Evolutionary conservation across 1,139 yeast species (phyloP), one percentile per base, ranked within the genome.

Genomic region (Petasospora rhodanensis): DNA sequence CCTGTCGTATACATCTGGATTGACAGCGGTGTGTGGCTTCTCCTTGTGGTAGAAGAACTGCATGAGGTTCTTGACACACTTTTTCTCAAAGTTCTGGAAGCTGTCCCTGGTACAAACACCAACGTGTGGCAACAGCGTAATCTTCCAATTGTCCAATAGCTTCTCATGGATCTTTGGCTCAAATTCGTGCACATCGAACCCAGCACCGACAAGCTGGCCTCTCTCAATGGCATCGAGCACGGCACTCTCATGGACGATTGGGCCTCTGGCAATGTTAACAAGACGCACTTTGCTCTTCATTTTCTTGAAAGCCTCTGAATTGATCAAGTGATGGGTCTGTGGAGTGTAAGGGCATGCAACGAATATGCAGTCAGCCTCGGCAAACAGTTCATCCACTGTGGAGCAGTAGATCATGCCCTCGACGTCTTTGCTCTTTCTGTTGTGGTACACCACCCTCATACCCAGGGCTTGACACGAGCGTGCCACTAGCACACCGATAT

Each of bases 171-270:
- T 59, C 33, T 51, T 47, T 10, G 68, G 68, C 41, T 62, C 68
- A 42, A 59, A 58, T 38, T 62, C 66, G 37, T 59, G 62, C n/a
- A 62, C 68, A 43, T 62, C 68, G 40, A 62, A 58, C 0, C 67
- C 68, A 7, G 64, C 66, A 18, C 66, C 64, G 12, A 58, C 58
- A 22, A 62, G 42, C 32, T 62, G 66, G 1, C 66, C 66, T 16
- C 59, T 42, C 29, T 62, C 62, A 10, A 62, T 29, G 4, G 66
- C 64, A 31, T 59, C 62, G 16, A 62, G 52, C 3, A 62, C 54
- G 1, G 66, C 65, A 7, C 52, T 55, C 33, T 61, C 64, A 36
- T 62, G 52, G 4, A 62, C 64, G 18, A 62, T 56, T 5, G 66
- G 63, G 0, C 67, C 68, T 38, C 68, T 50, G 3, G 66, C 67